Evolutionary conservation across 176 grass and related monocot species (phyloP), one percentile per base, ranked within the genome.

Genomic region (Alopecurus myosuroides): DNA sequence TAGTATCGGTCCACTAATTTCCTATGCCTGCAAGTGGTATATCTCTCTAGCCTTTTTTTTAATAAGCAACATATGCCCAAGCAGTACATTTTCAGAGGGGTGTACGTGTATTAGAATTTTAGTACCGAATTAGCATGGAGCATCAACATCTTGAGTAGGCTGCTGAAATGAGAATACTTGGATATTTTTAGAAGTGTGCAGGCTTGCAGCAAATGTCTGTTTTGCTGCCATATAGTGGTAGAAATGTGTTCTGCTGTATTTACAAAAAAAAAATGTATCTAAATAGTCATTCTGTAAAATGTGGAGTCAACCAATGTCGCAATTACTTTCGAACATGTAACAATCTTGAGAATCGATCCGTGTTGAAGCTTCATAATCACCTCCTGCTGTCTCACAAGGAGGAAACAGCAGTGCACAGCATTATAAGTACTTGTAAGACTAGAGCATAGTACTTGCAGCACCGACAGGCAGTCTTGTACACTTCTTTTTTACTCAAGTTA

Each of bases 241-340:
- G 2, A 34, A 42, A 68, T 49, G 51, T n/a, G 73, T 39, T 67
- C 1, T 17, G 45, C 60, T 77, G 55, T 67, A 77, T 64, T 65
- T 63, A 4, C 42, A 76, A 61, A 50, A 31, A 65, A 44, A 36
- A 5, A 44, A 34, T 5, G 18, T 28, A 17, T 40, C 12, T 70
- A 70, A 70, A 72, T 46, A 71, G 68, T 71, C 11, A 70, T 41
- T 70, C 49, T 44, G 46, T 86, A 37, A 80, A 86, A 61, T 29
- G 30, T 50, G 17, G 48, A 63, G 55, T 50, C 61, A 56, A 69
- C 29, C 34, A 40, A 40, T 45, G 63, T 40, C 5, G 55, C 18
- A 56, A 22, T 49, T 56, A 57, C 18, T 13, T 40, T 40, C 40
- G 63, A 85, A 36, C 57, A 53, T 81, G 57, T 75, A 55, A n/a